These are phyloP conservation scores for Rhododendron vialii DNA, from an alignment of 148 eudicot species.

Conservation along the genomic window DNA sequence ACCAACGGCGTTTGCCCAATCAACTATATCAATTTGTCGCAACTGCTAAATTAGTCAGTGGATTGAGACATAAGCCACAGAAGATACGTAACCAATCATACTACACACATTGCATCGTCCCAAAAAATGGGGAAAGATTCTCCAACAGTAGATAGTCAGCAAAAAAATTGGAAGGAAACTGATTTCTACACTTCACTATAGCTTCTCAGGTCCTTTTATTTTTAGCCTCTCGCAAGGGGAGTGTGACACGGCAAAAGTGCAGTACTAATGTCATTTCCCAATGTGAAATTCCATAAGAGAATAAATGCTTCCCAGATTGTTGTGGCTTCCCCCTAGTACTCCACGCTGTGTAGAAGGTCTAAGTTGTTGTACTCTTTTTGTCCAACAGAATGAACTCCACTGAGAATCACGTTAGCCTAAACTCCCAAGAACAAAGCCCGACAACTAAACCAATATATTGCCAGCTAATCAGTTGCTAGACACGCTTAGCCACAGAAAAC, in stretches of 20 bases:
- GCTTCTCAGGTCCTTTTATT: neutral
- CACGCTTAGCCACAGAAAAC: neutral
- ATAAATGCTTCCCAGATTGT: neutral
- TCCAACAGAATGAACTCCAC: neutral
- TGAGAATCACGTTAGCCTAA: neutral
- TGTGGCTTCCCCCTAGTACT: neutral
- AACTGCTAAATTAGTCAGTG: slow-evolving; percentile 12
- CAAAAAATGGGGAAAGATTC: neutral
- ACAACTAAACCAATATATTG: neutral
- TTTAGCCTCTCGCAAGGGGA: too few species aligned
- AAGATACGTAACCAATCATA: neutral
- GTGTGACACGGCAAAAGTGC: too few species aligned
- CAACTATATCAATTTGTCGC: slow-evolving; percentile 39
- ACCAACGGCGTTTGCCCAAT: slow-evolving; percentile 77
- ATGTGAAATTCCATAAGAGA: neutral
- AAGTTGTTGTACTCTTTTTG: neutral
- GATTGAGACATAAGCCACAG: slow-evolving; percentile 12
- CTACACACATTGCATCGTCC: neutral
- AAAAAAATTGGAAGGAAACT: neutral
- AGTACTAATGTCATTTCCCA: neutral
- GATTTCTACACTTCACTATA: neutral
- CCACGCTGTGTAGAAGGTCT: neutral
- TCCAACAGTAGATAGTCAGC: neutral
- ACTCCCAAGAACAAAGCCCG: neutral
- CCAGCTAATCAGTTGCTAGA: neutral